Evolutionary conservation across 2,329 filamentous ascomycete genomes (phyloP), one percentile per base, ranked within the genome.

Genomic region (Aspergillus novofumigatus): DNA sequence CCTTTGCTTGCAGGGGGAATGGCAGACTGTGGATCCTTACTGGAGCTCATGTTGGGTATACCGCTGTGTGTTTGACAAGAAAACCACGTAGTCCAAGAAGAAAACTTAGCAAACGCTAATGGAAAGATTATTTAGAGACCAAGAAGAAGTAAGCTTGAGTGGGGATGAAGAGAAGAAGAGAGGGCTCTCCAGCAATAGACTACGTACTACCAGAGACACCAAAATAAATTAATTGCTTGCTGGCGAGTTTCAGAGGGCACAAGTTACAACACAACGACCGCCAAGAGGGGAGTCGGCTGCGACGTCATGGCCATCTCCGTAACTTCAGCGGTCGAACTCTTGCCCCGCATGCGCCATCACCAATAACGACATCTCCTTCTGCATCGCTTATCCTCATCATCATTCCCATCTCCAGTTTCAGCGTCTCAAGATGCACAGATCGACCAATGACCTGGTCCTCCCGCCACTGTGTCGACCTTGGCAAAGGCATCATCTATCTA

Each of bases 1-100:
- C 75, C 73, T 62, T 77, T 77, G 64, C 76, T 78, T 54, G 67
- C 61, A 51, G 72, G 66, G 45, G 77, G 73, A 38, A 79, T 69
- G 44, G 69, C 71, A 32, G 70, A 72, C 51, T 72, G 74, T 60
- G 76, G 68, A 55, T 75, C 75, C 57, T 77, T 76, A 55, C 60
- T 64, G 52, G 72, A 69, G 61, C 67, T 67, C 61, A 68, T 72
- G 54, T 52, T 61, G 23, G 45, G 21, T 20, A 26, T 25, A 23
- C 20, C 3, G 11, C 20, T 26, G 44, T 7, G 10, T 45, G 4
- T 45, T 21, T 20, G 42, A 45, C 42, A 45, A 45, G n/a, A 45
- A 45, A 45, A 14, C 20, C 42, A 45, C 42, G 42, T 45, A 45
- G 42, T 38, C 32, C 6, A 17, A 38, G 14, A 38, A 38, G 32